phyloP scores from a whole-genome alignment of 1,139 yeast species.

The Yamadazyma taylorii region DNA sequence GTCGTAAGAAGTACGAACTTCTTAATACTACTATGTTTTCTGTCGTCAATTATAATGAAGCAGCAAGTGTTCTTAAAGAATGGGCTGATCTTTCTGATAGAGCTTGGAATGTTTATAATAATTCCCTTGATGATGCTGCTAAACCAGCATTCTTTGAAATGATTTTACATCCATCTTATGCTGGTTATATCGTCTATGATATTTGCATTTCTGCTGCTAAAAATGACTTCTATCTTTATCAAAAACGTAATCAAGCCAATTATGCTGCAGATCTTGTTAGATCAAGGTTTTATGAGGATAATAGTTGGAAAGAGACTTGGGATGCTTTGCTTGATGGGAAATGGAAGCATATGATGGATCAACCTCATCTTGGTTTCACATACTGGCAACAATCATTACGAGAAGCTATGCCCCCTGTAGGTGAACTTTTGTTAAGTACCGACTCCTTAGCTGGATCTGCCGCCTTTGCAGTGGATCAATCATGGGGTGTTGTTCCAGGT shows the following conservation, averaged over 20 bases:
- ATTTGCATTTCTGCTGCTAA: conserved; percentile 16
- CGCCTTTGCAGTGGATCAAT: conserved; percentile 17
- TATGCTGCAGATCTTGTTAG: conserved; percentile 15
- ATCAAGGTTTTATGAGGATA: conserved; percentile 14
- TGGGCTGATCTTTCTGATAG: conserved; percentile 15
- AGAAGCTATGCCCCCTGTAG: conserved; percentile 15
- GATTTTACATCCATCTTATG: conserved; percentile 16
- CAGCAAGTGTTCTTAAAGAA: conserved; percentile 12
- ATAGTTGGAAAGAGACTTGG: conserved; percentile 14
- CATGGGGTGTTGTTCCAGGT: conserved; percentile 19
- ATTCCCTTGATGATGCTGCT: conserved; percentile 12
- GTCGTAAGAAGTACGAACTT: conserved; percentile 15
- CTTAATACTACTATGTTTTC: conserved; percentile 16
- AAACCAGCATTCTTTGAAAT: conserved; percentile 17
- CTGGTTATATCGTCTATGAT: conserved; percentile 18
- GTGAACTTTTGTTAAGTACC: conserved; percentile 10
- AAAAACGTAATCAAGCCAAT: conserved; percentile 16
- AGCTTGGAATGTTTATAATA: conserved; percentile 17
- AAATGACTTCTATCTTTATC: conserved; percentile 14
- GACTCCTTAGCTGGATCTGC: conserved; percentile 14
- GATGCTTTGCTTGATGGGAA: conserved; percentile 15
- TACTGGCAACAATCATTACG: conserved; percentile 21
- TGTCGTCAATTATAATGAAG: conserved; percentile 17
- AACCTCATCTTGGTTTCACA: conserved; percentile 17
- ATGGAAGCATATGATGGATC: conserved; percentile 20